phyloP scores from a whole-genome alignment of 2,329 filamentous ascomycete species.

The Chaetomium sp. region DNA sequence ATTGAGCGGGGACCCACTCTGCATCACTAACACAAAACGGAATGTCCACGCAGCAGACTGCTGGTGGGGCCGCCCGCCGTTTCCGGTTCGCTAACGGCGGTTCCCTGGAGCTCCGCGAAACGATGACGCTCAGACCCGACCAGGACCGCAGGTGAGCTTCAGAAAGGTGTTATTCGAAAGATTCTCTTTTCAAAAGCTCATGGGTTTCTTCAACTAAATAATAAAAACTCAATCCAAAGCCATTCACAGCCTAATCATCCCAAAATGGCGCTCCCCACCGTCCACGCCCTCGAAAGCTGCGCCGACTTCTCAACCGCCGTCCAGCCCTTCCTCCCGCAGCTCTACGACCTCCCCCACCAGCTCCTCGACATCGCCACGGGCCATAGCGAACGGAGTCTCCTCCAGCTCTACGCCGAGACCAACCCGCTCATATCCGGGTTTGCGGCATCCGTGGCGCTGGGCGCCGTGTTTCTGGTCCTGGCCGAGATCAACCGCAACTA shows the following conservation, averaged over 20 bases:
- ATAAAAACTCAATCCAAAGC: too few species aligned
- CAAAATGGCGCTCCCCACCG: conserved; percentile 62
- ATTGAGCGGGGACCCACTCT: not conserved
- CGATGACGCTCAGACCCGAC: conserved; percentile 2
- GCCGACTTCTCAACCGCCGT: conserved; percentile 70
- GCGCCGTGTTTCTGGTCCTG: conserved; percentile 62
- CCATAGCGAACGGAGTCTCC: conserved; percentile 47
- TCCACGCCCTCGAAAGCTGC: conserved; percentile 66
- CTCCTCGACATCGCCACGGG: conserved; percentile 54
- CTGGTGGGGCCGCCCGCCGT: too few species aligned
- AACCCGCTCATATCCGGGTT: conserved; percentile 78
- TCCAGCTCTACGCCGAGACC: conserved; percentile 70
- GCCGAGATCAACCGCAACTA: conserved; percentile 90
- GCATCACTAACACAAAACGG: not conserved
- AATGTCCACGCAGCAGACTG: not conserved
- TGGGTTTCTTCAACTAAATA: too few species aligned
- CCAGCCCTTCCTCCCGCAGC: conserved; percentile 64
- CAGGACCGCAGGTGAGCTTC: not conserved
- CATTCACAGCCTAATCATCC: too few species aligned
- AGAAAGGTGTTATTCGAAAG: not conserved
- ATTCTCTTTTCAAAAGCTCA: not conserved
- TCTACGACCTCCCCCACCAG: conserved; percentile 62
- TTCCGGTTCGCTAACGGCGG: not conserved
- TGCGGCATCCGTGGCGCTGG: conserved; percentile 64
- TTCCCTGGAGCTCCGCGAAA: too few species aligned